phyloP scores from a whole-genome alignment of 139 green algal species.

The Chlamydomonas sphaeroides region DNA sequence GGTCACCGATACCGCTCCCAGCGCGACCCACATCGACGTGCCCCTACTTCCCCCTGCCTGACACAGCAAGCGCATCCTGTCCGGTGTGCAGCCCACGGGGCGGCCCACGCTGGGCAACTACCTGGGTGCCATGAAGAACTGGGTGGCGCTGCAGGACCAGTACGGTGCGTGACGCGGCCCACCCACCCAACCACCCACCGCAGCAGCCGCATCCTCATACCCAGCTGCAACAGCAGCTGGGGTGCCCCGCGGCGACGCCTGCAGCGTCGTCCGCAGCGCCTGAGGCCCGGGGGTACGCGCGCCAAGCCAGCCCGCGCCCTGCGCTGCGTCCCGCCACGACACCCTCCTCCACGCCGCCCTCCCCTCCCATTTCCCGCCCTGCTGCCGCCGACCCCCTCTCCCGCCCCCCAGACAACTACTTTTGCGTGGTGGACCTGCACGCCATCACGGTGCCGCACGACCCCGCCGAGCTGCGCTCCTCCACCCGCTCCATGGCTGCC shows the following conservation, averaged over 20 bases:
- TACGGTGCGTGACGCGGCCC: slow-evolving; percentile 68
- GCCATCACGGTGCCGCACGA: slow-evolving; percentile 93
- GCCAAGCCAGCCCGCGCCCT: too few species aligned
- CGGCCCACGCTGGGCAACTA: slow-evolving; percentile 98
- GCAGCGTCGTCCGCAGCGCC: too few species aligned
- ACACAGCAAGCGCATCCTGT: slow-evolving; percentile 82
- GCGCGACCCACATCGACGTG: too few species aligned
- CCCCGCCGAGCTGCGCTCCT: slow-evolving; percentile 78
- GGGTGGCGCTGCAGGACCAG: slow-evolving; percentile 93
- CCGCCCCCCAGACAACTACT: slow-evolving; percentile 86
- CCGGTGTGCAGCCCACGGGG: slow-evolving; percentile 96
- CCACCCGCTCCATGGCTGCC: slow-evolving; percentile 83
- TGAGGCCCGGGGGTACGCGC: too few species aligned
- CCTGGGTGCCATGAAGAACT: slow-evolving; percentile 96
- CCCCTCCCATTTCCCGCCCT: background rate
- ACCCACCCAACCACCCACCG: too few species aligned
- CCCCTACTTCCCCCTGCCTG: too few species aligned
- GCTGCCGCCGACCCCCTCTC: background rate
- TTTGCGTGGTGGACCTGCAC: slow-evolving; percentile 97
- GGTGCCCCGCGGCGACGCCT: too few species aligned
- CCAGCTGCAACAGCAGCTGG: too few species aligned
- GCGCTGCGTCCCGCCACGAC: too few species aligned
- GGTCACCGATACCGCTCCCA: too few species aligned
- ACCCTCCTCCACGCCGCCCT: background rate
- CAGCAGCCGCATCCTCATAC: too few species aligned